Evolutionary conservation across 2,329 filamentous ascomycete genomes (phyloP).

Genomic region (Aspergillus tubingensis): DNA sequence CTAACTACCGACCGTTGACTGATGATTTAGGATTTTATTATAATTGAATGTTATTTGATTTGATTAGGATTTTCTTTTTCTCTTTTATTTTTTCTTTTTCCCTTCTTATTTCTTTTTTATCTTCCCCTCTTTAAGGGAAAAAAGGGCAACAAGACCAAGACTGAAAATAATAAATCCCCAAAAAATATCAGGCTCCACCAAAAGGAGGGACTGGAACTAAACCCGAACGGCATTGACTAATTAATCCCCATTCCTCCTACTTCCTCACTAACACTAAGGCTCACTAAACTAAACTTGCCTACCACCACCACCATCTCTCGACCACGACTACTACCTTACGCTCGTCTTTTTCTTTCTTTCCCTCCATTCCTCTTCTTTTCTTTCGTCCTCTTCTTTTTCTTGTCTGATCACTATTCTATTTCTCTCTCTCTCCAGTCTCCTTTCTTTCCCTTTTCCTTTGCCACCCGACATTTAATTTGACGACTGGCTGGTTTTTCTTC

Average conservation of each 20-base stretch:
- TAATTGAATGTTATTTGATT: too few species aligned
- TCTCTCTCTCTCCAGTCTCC: not conserved
- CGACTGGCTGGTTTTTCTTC: constrained; percentile 12
- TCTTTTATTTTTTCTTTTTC: too few species aligned
- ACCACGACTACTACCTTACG: constrained; percentile 6
- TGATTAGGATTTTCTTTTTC: too few species aligned
- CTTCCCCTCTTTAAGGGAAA: too few species aligned
- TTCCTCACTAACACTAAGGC: constrained; percentile 10
- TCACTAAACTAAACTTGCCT: constrained; percentile 12
- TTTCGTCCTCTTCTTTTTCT: constrained; percentile 12
- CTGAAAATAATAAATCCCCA: not conserved
- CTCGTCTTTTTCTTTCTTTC: constrained; percentile 15
- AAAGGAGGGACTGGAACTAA: not conserved
- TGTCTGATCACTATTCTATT: constrained; percentile 15
- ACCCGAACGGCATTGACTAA: constrained; percentile 1
- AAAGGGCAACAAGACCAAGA: not conserved
- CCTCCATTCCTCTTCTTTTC: constrained; percentile 16
- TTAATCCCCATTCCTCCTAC: constrained; percentile 9
- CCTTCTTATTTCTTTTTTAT: too few species aligned
- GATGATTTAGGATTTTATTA: too few species aligned
- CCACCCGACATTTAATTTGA: constrained; percentile 1
- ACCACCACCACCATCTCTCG: constrained; percentile 7
- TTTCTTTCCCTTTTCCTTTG: not conserved
- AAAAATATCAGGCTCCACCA: not conserved
- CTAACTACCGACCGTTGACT: not conserved